Conservation (phyloP, 2,329 filamentous ascomycete species). For the Cladosporium sphaerospermum region DNA sequence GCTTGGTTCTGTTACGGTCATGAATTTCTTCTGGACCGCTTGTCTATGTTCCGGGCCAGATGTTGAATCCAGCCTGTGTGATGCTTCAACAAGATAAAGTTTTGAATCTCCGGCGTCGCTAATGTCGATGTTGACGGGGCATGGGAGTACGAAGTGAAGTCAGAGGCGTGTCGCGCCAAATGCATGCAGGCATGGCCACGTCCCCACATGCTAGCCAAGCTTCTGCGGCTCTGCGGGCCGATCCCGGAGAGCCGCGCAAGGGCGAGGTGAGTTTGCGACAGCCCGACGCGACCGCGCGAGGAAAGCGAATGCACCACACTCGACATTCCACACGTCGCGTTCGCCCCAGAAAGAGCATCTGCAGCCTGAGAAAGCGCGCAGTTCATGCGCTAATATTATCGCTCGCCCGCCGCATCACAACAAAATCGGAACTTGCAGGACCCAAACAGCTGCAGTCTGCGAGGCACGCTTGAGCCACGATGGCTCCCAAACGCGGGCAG, state of each 20-base stretch:
- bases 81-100: too few species aligned
- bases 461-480: constrained; percentile 18
- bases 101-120: too few species aligned
- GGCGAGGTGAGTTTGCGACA: too few species aligned
- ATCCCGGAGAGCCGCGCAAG: background rate
- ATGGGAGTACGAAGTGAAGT: background rate
- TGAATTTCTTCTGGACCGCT: background rate
- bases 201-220: background rate
- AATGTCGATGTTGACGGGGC: background rate
- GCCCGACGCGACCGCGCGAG: too few species aligned
- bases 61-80: constrained; percentile 1
- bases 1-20: background rate
- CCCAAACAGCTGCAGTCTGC: background rate
- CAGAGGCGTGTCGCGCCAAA: background rate
- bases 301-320: too few species aligned
- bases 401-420: background rate
- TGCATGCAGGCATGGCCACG: too few species aligned
- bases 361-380: background rate
- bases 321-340: too few species aligned
- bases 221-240: background rate
- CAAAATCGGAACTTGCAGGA: background rate
- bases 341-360: background rate
- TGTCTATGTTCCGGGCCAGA: background rate
- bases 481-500: constrained; percentile 42
- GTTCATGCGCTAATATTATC: background rate